A percentile compares a stretch with the other conserved stretches of the same genome.
Conservation (phyloP, 1,139 yeast species). For the Pneumocystis oryctolagi region DNA sequence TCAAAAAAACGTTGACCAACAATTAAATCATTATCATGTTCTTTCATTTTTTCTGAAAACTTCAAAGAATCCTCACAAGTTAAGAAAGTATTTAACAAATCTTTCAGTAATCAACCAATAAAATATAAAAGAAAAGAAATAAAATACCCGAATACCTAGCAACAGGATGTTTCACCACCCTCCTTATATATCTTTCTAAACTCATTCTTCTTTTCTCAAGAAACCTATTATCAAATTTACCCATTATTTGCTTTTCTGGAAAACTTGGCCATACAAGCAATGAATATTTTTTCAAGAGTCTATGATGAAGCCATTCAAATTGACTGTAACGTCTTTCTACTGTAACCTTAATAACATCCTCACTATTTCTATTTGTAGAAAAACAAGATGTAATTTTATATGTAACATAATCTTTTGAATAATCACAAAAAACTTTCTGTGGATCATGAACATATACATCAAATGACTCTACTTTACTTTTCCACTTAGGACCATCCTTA, state of each 20-base stretch:
- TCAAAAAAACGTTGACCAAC: not conserved
- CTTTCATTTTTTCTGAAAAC: not conserved
- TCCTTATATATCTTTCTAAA: not conserved
- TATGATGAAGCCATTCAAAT: not conserved
- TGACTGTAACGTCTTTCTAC: not conserved
- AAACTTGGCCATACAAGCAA: not conserved
- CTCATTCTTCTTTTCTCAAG: not conserved
- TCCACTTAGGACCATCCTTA: not conserved
- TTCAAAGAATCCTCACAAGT: not conserved
- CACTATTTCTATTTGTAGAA: not conserved
- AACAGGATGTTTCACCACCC: not conserved
- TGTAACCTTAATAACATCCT: not conserved
- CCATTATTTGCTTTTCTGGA: not conserved
- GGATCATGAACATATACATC: not conserved
- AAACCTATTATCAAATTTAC: not conserved
- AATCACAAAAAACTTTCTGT: not conserved
- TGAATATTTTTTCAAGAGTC: not conserved
- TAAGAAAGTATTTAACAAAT: not conserved
- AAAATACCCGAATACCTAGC: not conserved
- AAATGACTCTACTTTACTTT: not conserved
- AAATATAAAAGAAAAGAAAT: not conserved
- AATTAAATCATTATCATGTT: not conserved
- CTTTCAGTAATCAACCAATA: not conserved
- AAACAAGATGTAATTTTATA: not conserved
- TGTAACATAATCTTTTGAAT: not conserved